These are phyloP conservation scores for Cerrena zonata DNA, from an alignment of 1,284 basidiomycete species.

Conservation along the genomic window DNA sequence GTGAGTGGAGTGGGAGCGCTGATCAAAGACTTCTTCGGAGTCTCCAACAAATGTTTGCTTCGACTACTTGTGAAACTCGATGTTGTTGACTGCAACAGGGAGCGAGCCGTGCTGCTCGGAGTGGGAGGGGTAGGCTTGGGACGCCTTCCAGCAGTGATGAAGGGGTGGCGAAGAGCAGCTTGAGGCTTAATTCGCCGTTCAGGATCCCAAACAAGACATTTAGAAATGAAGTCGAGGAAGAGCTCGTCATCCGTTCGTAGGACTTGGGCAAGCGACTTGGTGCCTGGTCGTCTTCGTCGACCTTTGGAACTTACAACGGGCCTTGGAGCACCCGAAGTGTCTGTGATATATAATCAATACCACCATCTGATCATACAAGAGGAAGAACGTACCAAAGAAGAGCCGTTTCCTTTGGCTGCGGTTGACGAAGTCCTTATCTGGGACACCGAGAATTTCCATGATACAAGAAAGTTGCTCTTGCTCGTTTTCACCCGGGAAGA, in stretches of 20 bases:
- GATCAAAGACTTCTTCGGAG: slow-evolving; percentile 81
- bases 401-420: slow-evolving; percentile 89
- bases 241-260: slow-evolving; percentile 85
- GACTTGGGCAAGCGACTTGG: slow-evolving; percentile 85
- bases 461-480: slow-evolving; percentile 98
- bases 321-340: slow-evolving; percentile 86
- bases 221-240: slow-evolving; percentile 88
- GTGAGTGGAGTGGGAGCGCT: slow-evolving; percentile 79
- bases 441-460: slow-evolving; percentile 96
- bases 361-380: not conserved
- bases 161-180: slow-evolving; percentile 86
- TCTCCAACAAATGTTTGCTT: slow-evolving; percentile 56
- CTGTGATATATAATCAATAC: slow-evolving; percentile 35
- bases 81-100: slow-evolving; percentile 44
- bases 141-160: slow-evolving; percentile 65
- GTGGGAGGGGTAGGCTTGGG: slow-evolving; percentile 39
- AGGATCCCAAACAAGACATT: slow-evolving; percentile 97
- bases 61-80: slow-evolving; percentile 27
- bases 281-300: slow-evolving; percentile 81
- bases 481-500: slow-evolving; percentile 99
- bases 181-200: slow-evolving; percentile 93
- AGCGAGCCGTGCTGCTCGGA: slow-evolving; percentile 44
- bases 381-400: slow-evolving; percentile 76
- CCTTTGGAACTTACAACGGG: slow-evolving; percentile 97
- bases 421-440: slow-evolving; percentile 92